phyloP scores from a whole-genome alignment of 495 filamentous ascomycete species.

The Alectoria sarmentosa region DNA sequence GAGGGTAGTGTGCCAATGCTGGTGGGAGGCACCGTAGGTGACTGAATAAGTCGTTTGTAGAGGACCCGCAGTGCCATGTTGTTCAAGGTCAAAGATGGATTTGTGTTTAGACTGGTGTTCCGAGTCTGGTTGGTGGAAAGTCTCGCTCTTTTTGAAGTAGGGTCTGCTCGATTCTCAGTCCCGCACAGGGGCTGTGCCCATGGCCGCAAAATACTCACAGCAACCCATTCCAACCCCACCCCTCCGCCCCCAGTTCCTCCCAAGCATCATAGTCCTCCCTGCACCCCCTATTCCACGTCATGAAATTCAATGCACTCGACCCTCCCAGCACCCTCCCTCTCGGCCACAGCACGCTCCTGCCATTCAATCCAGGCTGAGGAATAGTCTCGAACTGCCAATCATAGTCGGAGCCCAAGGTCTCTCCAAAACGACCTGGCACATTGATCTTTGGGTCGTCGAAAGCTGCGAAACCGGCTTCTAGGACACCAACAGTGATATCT shows the following conservation, averaged over 20 bases:
- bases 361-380: constrained; percentile 33
- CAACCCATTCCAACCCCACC: constrained; percentile 52
- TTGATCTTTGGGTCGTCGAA: constrained; percentile 37
- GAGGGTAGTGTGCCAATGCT: constrained; percentile 43
- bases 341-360: constrained; percentile 31
- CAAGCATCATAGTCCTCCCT: constrained; percentile 52
- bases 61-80: constrained; percentile 39
- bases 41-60: constrained; percentile 38
- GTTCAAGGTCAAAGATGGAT: constrained; percentile 27
- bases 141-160: constrained; percentile 44
- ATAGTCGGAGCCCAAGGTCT: constrained; percentile 35
- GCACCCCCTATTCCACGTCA: constrained; percentile 51
- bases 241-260: constrained; percentile 46
- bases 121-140: constrained; percentile 37
- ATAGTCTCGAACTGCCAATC: constrained; percentile 42
- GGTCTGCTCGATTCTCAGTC: constrained; percentile 28
- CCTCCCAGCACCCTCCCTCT: constrained; percentile 40
- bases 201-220: constrained; percentile 29
- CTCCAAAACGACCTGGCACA: constrained; percentile 37
- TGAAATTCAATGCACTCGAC: constrained; percentile 42
- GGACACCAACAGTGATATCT: constrained; percentile 36
- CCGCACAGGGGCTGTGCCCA: background rate
- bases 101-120: constrained; percentile 30
- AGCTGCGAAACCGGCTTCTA: constrained; percentile 41
- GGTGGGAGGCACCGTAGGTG: constrained; percentile 38